These are phyloP conservation scores for Monosporascus cannonballus DNA, from an alignment of 2,329 filamentous ascomycete species.

Conservation along the genomic window DNA sequence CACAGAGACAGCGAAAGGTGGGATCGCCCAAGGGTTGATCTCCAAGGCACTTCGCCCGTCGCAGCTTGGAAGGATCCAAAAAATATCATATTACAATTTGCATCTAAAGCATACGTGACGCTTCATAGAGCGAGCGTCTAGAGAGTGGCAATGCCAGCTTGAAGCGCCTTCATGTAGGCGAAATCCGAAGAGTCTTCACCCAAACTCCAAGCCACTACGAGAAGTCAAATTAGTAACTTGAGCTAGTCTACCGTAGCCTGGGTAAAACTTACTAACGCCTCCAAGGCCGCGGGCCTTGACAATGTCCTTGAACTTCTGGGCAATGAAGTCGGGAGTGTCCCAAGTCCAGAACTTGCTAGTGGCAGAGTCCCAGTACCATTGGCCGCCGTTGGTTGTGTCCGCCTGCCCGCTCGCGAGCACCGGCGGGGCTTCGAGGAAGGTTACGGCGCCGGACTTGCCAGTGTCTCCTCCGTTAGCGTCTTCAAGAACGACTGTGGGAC, in stretches of 20 bases:
- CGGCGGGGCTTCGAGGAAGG: constrained; percentile 34
- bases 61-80: no score
- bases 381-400: constrained; percentile 54
- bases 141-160: constrained; percentile 11
- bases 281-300: constrained; percentile 52
- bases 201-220: constrained; percentile 14
- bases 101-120: neutral
- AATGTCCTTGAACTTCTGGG: constrained; percentile 55
- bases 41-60: no score
- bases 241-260: neutral
- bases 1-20: neutral
- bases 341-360: constrained; percentile 66
- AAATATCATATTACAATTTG: neutral
- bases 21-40: neutral
- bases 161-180: constrained; percentile 15
- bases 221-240: neutral
- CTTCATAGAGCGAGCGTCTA: neutral
- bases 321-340: constrained; percentile 57
- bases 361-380: constrained; percentile 61
- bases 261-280: constrained; percentile 45
- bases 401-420: constrained; percentile 38
- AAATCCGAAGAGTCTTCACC: constrained; percentile 11
- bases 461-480: constrained; percentile 51
- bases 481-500: constrained; percentile 45
- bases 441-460: constrained; percentile 41